Conservation (phyloP, 2,329 filamentous ascomycete genomes). For the Fusarium heterosporum region DNA sequence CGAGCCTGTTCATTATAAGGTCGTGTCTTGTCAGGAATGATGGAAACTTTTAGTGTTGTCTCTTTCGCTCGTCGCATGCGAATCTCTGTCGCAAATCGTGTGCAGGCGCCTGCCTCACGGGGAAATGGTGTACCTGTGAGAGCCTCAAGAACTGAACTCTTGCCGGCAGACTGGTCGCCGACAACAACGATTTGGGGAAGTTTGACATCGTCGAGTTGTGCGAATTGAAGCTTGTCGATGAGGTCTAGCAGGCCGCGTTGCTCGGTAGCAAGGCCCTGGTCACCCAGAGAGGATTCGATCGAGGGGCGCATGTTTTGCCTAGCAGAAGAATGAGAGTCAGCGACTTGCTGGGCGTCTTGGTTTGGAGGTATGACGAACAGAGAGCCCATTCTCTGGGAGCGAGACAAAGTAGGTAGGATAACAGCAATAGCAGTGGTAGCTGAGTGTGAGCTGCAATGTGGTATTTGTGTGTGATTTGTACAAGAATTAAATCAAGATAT, state of each 20-base stretch:
- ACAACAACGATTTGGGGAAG: conserved; percentile 73
- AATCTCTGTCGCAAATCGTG: conserved; percentile 71
- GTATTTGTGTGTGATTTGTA: conserved; percentile 11
- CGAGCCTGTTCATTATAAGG: conserved; percentile 60
- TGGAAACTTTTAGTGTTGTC: conserved; percentile 61
- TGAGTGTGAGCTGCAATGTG: background rate
- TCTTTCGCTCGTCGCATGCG: conserved; percentile 63
- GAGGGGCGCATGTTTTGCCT: conserved; percentile 54
- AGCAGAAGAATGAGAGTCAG: conserved; percentile 42
- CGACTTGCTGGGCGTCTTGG: conserved; percentile 30
- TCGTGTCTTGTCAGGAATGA: conserved; percentile 65
- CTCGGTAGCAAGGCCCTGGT: conserved; percentile 63
- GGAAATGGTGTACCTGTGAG: conserved; percentile 72
- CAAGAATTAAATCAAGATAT: conserved; percentile 7
- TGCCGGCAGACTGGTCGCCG: conserved; percentile 73
- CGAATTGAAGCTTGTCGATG: conserved; percentile 66
- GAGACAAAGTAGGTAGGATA: conserved; percentile 2
- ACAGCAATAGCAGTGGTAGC: conserved; percentile 2
- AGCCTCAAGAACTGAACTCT: conserved; percentile 73
- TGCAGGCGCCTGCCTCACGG: conserved; percentile 69
- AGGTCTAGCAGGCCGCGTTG: conserved; percentile 68
- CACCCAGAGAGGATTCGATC: conserved; percentile 62
- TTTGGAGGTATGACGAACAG: conserved; percentile 44
- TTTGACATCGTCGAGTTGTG: conserved; percentile 63
- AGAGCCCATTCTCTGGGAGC: conserved; percentile 45